Base-by-base conservation (phyloP, 2,329 filamentous ascomycete species). In the Ophiostoma tasmaniense region DNA sequence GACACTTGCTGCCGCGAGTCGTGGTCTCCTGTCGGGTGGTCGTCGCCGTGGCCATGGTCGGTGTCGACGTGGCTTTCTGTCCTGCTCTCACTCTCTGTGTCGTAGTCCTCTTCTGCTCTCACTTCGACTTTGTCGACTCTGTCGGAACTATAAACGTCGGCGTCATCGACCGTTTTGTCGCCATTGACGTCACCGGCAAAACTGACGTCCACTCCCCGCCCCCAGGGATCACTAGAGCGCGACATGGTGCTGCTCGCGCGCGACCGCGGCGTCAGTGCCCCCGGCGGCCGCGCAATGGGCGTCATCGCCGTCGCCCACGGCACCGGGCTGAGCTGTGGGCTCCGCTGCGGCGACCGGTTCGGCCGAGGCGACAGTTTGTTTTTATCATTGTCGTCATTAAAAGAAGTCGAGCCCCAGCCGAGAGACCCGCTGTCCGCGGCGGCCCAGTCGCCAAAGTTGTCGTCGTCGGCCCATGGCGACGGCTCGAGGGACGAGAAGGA, bases 391-490 rank as follows among this genome's bases (percentile, higher is more conserved):
- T 33, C 72, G 50, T 66, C 42, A 75, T 5, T 7, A n/a, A 45
- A 45, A n/a, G 42, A 45, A 17, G 42, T 6, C 17, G 72, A 39
- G n/a, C 50, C 50, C 14, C 65, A 35, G 25, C 61, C 64, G 35
- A 45, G n/a, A 11, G 35, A 13, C 4, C 35, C 64, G n/a, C 35
- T 14, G 30, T 55, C 77, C 0, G 75, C 71, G 4, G 76, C 66
- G 1, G 77, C 69, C 81, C 81, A 82, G 67, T 78, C 78, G 25
- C 78, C 77, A 68, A 78, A 76, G 65, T 77, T 76, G n/a, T 77
- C 76, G 22, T 80, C 76, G 42, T 79, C 78, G 25, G 76, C 77
- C 81, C 81, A 83, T 22, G 80, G 79, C 11, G 80, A 81, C 20
- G 77, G 75, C 13, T 68, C 66, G 22, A 68, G 25, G 2, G 71